Base-by-base conservation (phyloP, 163 green algal genomes). In the Picocystis sp. region DNA sequence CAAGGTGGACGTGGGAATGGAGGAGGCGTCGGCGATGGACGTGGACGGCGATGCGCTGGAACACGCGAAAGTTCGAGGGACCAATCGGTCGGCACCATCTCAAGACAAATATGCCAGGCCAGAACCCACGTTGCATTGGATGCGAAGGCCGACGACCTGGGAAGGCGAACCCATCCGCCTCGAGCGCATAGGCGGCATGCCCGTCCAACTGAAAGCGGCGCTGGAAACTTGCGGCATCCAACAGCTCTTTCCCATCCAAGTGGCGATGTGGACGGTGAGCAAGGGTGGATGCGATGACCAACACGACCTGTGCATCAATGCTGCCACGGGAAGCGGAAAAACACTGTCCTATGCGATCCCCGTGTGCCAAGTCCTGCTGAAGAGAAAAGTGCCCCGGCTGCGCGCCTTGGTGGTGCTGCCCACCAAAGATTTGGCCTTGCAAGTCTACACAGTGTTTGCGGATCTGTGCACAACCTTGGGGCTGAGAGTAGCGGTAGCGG, bases 271-370 rank as follows among this genome's bases (percentile, higher is more conserved):
- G 81, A 47, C 52, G 1, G 56, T 74, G 43, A 70, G 71, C 0
- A 77, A 61, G 2, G 83, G 82, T 15, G 82, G 83, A 3, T n/a
- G 45, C 29, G 76, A 65, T 57, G 46, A 51, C 2, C 56, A 60
- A 1, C 78, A 92, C 66, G 83, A 93, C 58, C 53, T 92, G 23
- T 89, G 81, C 62, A 71, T 94, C 14, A 70, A 66, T 33, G 81
- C 85, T 1, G 83, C 82, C 13, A 94, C 85, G 0, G 85, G 85
- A 56, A 87, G 72, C 56, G 84, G 86, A 52, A 97, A 96, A 67
- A 96, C 88, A 3, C 64, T 94, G 17, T 74, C 84, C 1, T 96
- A 94, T 61, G 64, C 61, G 1, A 74, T 96, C 50, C 87, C 87
- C 0, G 21, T 95, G 11, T 29, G 92, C 2, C 80, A 91, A 38